These are phyloP conservation scores for Lolium multiflorum DNA, from an alignment of 176 grass and related monocot species.

Conservation along the genomic window DNA sequence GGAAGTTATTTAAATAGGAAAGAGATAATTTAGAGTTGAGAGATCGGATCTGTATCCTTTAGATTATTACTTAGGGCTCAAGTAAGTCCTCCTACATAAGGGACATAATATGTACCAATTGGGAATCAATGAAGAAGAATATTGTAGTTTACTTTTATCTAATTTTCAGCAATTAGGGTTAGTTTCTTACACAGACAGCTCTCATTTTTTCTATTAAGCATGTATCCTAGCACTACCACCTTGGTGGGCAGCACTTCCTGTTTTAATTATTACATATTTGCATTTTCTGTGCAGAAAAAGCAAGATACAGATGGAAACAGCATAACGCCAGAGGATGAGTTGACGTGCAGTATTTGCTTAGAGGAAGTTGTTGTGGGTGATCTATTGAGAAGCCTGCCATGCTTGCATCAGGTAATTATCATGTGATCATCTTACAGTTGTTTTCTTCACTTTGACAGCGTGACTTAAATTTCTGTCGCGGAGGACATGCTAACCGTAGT, in stretches of 20 bases:
- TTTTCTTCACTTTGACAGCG: conserved; percentile 22
- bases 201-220: neutral
- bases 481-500: neutral
- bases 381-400: conserved; percentile 85
- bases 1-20: too few relatives aligned
- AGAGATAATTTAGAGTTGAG: too few relatives aligned
- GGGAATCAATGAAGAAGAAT: too few relatives aligned
- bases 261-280: conserved; percentile 34
- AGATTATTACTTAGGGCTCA: too few relatives aligned
- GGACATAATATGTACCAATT: too few relatives aligned
- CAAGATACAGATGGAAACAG: conserved; percentile 52
- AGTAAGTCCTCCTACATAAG: too few relatives aligned
- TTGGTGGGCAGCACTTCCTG: neutral
- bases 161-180: too few relatives aligned
- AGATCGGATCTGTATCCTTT: too few relatives aligned
- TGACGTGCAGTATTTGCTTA: conserved; percentile 96
- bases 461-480: neutral
- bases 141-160: too few relatives aligned
- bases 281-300: conserved; percentile 66
- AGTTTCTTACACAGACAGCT: too few relatives aligned
- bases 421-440: conserved; percentile 25
- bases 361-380: conserved; percentile 87
- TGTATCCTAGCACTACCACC: neutral
- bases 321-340: conserved; percentile 70
- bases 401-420: conserved; percentile 87